These are phyloP conservation scores for Calonectria ilicicola DNA, from an alignment of 2,329 filamentous ascomycete genomes.

Conservation along the genomic window DNA sequence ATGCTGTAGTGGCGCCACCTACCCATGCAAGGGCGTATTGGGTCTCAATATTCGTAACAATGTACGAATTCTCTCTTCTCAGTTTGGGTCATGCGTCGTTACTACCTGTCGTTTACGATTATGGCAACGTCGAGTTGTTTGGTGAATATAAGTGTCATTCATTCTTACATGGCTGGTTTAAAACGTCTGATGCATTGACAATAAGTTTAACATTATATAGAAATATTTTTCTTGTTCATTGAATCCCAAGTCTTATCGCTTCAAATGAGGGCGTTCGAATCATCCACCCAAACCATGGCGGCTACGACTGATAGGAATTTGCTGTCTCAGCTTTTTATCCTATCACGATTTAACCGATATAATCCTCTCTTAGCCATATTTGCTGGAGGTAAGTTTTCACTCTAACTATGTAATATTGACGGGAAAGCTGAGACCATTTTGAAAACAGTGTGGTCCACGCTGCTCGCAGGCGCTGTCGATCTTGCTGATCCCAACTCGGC, in stretches of 20 bases:
- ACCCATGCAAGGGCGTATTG: background rate
- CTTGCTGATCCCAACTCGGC: conserved; percentile 10
- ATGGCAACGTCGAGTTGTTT: too few species aligned
- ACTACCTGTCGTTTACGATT: background rate
- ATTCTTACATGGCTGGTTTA: background rate
- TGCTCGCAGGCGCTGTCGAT: conserved; percentile 13
- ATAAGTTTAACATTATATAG: background rate
- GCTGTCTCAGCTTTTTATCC: background rate
- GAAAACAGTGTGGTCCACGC: conserved; percentile 17
- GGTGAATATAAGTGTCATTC: background rate
- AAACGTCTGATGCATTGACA: background rate
- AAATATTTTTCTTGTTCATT: background rate
- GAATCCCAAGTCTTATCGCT: background rate
- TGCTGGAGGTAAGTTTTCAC: background rate
- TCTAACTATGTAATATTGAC: too few species aligned
- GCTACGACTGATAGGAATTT: background rate
- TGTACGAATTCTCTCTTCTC: background rate
- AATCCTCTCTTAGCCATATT: background rate
- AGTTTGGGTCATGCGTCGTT: background rate
- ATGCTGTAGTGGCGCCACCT: background rate
- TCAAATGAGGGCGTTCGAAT: background rate
- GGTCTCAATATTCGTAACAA: background rate
- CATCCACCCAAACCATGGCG: background rate
- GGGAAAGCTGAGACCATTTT: background rate
- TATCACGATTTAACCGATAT: background rate